Conservation (phyloP, 148 eudicot genomes). For the Cornus kousa region DNA sequence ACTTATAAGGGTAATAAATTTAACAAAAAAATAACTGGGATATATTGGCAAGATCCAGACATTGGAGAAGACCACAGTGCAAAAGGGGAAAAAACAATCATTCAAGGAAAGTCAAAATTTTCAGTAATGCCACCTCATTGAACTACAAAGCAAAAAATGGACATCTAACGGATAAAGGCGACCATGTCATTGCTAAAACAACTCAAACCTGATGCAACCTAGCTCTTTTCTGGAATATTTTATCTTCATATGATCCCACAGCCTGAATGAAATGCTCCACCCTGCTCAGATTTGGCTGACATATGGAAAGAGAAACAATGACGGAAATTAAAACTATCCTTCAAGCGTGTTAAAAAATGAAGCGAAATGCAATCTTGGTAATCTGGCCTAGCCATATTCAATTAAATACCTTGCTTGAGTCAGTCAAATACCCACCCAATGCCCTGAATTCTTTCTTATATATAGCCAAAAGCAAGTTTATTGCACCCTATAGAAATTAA, state of each 20-base stretch:
- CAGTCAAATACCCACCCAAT: constrained; percentile 79
- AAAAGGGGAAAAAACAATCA: background rate
- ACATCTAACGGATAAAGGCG: background rate
- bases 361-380: constrained; percentile 8
- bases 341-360: background rate
- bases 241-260: constrained; percentile 90
- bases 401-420: constrained; percentile 80
- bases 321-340: background rate
- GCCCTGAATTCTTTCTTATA: constrained; percentile 80
- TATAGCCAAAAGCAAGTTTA: constrained; percentile 79
- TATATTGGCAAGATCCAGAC: background rate
- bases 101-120: no score
- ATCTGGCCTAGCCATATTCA: constrained; percentile 6
- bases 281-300: constrained; percentile 69
- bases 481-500: constrained; percentile 69
- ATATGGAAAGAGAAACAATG: constrained; percentile 14
- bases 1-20: no score
- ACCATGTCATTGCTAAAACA: background rate
- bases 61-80: background rate
- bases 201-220: constrained; percentile 71
- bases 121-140: background rate
- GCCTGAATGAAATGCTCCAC: constrained; percentile 93
- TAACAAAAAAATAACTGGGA: no score
- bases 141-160: background rate
- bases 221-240: constrained; percentile 85